Base-by-base conservation (phyloP, 345 rosid species). In the Gossypium rotundifolium region DNA sequence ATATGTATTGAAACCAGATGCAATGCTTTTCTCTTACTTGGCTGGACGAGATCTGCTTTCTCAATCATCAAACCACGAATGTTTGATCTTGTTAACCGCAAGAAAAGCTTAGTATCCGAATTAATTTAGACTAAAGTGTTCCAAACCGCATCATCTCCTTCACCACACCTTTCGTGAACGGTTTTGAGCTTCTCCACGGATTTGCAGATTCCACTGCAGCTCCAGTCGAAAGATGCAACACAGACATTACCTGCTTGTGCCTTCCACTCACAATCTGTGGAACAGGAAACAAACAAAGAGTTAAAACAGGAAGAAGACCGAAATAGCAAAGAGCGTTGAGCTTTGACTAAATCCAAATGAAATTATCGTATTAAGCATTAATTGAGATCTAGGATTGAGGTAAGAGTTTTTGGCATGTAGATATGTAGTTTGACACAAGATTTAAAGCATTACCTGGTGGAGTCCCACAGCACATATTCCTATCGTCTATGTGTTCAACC, bases 151-250 rank as follows among this genome's bases (percentile, higher is more conserved):
- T 76, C 91, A 70, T 89, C 98, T 27, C 93, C 99, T 87, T 95
- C 99, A 9, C 99, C 91, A 40, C 98, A 91, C 77, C 83, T 88
- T 74, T 86, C 87, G 48, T 95, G 98, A 14, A 93, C 99, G 78
- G 76, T 80, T 84, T 89, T 95, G 66, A 57, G 9, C 61, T 79
- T 95, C 86, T 95, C 97, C 51, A 95, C 98, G 0, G 99, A 95
- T 80, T 95, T 93, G 88, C 98, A 93, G 73, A 93, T 95, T 45
- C 97, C 98, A 25, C 99, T 95, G 82, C 98, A 95, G 84, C 93
- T 95, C 97, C 99, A 95, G 68, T 95, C 97, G 57, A 95, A 95
- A 1, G 99, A 93, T 48, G 99, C 98, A 62, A 91, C 80, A 77
- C 99, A 95, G n/a, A 89, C 88, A 53, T 87, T 87, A 0, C 98